Base-by-base conservation (phyloP, 306 rosid species). In the Biancaea sappan region DNA sequence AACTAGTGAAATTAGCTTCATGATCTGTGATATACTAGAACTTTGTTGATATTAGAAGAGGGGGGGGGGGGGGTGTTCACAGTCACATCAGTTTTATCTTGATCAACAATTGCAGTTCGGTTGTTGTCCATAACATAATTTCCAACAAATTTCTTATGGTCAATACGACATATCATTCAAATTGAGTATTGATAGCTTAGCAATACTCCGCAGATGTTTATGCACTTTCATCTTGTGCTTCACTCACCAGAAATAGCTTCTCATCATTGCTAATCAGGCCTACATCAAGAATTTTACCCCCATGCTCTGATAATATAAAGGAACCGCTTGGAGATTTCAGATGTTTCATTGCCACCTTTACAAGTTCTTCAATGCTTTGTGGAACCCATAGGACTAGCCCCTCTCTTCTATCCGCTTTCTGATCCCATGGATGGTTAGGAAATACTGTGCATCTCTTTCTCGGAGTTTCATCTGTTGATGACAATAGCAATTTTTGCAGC, bases 351-450 rank as follows among this genome's bases (percentile, higher is more conserved):
- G 84, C 82, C n/a, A 43, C 37, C 73, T 28, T 69, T 47, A 84
- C 51, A 53, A 84, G 84, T 40, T 80, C 82, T 46, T 84, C 51
- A 46, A 80, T 80, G 82, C 63, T 84, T 67, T 68, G 64, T 15
- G 87, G 82, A 68, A 84, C 75, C 84, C 84, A 80, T 28, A 84
- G 6, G 47, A 80, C 72, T 8, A 84, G 68, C 63, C 84, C 84
- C 40, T 76, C 78, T 47, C 47, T 73, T 73, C 67, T 76, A 18
- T 65, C 61, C 48, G n/a, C 67, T 37, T 37, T 62, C 4, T 50
- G 56, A 54, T 76, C 82, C 87, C 74, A 73, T 37, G 84, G 87
- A 59, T 80, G 87, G 73, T 80, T 72, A 35, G 84, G 84, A 73
- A 76, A 84, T 29, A 84, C 71, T 3, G 46, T 77, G 61, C 87